phyloP scores from a whole-genome alignment of 208 protist genomes.

The Tritrichomonas foetus region DNA sequence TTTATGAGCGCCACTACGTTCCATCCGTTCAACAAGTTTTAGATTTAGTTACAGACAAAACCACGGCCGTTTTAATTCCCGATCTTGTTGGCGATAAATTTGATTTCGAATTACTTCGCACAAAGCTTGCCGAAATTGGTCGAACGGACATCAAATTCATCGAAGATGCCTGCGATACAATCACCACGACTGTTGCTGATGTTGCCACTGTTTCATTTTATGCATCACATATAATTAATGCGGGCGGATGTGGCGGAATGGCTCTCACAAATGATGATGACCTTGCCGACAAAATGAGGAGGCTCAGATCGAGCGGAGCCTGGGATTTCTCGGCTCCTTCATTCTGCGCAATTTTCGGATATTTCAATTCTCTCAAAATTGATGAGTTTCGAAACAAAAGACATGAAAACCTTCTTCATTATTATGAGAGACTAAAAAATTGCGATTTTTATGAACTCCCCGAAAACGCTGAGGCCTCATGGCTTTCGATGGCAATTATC shows the following conservation, averaged over 20 bases:
- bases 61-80: slow-evolving; percentile 47
- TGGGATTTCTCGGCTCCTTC: slow-evolving; percentile 49
- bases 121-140: slow-evolving; percentile 16
- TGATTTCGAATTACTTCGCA: slow-evolving; percentile 45
- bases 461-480: slow-evolving; percentile 4
- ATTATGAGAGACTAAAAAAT: slow-evolving; percentile 34
- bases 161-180: slow-evolving; percentile 52
- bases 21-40: slow-evolving; percentile 47
- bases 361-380: slow-evolving; percentile 44
- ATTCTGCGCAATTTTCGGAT: slow-evolving; percentile 52
- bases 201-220: slow-evolving; percentile 50
- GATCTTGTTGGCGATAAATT: slow-evolving; percentile 54
- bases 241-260: slow-evolving; percentile 51
- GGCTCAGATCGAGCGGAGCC: not conserved
- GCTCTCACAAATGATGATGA: slow-evolving; percentile 51
- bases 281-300: slow-evolving; percentile 46
- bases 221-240: slow-evolving; percentile 51
- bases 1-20: slow-evolving; percentile 1
- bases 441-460: slow-evolving; percentile 15
- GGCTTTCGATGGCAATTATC: slow-evolving; percentile 49
- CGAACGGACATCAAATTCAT: slow-evolving; percentile 48
- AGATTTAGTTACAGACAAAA: slow-evolving; percentile 43
- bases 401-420: slow-evolving; percentile 41
- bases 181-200: slow-evolving; percentile 43
- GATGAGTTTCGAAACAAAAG: slow-evolving; percentile 27